Percentiles rank a stretch among this genome's conserved stretches.
Conservation (phyloP, 2,329 filamentous ascomycete species). For the Neonectria hederae region DNA sequence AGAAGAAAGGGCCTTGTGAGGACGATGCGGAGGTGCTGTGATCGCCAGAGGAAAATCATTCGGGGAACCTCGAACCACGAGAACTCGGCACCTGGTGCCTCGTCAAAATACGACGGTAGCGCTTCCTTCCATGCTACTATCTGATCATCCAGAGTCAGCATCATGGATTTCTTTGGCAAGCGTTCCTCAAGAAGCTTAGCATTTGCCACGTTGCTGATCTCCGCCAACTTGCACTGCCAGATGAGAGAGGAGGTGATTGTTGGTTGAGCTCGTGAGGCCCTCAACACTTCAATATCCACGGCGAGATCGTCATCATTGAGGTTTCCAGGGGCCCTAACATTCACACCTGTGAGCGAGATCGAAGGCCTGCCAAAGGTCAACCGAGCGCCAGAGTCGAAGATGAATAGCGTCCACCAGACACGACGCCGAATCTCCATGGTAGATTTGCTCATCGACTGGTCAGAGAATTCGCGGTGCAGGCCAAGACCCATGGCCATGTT, state of each 20-base stretch:
- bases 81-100: too few species aligned
- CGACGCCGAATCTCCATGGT: conserved; percentile 43
- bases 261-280: conserved; percentile 13
- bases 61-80: too few species aligned
- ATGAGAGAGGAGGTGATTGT: conserved; percentile 29
- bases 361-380: conserved; percentile 27
- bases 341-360: conserved; percentile 25
- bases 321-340: conserved; percentile 25
- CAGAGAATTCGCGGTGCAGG: conserved; percentile 52
- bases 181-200: too few species aligned
- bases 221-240: conserved; percentile 22
- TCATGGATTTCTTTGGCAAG: too few species aligned
- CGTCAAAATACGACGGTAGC: too few species aligned
- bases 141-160: too few species aligned
- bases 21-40: too few species aligned
- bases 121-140: too few species aligned
- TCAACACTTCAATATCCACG: conserved; percentile 23
- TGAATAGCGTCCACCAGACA: conserved; percentile 49
- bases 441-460: conserved; percentile 32
- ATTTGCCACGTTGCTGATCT: conserved; percentile 22
- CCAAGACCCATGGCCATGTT: conserved; percentile 58
- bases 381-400: conserved; percentile 45
- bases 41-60: too few species aligned
- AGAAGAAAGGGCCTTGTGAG: too few species aligned
- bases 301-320: conserved; percentile 28